These are phyloP conservation scores for Trichoderma polysporum DNA, from an alignment of 2,329 filamentous ascomycete genomes.

Conservation along the genomic window DNA sequence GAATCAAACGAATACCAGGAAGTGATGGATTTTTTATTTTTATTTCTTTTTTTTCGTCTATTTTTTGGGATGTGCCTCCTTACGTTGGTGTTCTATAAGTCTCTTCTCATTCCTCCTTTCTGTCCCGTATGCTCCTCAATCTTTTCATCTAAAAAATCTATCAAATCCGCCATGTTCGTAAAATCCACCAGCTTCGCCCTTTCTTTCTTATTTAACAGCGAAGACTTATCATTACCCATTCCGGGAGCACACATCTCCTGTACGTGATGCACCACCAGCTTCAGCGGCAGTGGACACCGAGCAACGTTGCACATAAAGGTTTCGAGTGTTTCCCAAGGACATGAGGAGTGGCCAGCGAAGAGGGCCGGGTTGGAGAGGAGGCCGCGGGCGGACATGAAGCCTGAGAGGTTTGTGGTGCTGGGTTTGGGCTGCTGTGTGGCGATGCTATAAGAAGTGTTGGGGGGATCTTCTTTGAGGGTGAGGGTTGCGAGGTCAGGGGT, in stretches of 20 bases:
- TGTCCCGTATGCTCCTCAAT: conserved; percentile 39
- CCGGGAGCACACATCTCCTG: conserved; percentile 64
- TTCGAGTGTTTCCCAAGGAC: conserved; percentile 63
- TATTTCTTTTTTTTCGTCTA: background rate
- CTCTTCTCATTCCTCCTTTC: conserved; percentile 33
- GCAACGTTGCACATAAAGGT: conserved; percentile 60
- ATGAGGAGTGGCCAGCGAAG: conserved; percentile 56
- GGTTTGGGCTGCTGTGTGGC: conserved; percentile 25
- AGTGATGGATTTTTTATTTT: background rate
- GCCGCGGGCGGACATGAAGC: conserved; percentile 70
- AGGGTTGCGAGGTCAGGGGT: conserved; percentile 35
- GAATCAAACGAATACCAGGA: background rate
- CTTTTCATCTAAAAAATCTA: conserved; percentile 60
- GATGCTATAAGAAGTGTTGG: background rate
- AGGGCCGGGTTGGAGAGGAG: conserved; percentile 67
- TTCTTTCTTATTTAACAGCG: conserved; percentile 58
- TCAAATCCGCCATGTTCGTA: conserved; percentile 55
- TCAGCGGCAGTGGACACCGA: conserved; percentile 59
- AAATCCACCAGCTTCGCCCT: conserved; percentile 50
- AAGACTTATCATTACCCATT: conserved; percentile 51
- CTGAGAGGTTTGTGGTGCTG: conserved; percentile 52
- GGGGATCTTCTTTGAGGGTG: conserved; percentile 27
- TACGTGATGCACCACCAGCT: conserved; percentile 64
- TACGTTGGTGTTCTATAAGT: conserved; percentile 30
- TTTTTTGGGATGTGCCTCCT: background rate